Conservation (phyloP, 371 early-diverging fungal genomes). For the Saksenaea vasiformis region DNA sequence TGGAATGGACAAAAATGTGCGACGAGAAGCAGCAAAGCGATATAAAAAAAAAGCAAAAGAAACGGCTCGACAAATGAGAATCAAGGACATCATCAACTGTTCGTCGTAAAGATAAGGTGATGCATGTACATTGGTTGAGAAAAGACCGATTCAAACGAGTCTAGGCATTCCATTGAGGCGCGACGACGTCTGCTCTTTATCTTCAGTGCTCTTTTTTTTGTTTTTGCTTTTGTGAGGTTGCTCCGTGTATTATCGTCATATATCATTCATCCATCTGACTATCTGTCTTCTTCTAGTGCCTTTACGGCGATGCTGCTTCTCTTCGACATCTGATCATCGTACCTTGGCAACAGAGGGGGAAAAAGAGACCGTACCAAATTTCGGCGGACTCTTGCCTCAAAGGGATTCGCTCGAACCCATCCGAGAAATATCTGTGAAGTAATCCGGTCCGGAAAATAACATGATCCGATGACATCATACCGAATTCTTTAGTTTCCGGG, state of each 20-base stretch:
- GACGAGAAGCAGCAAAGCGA: background rate
- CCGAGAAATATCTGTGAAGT: background rate
- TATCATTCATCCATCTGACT: background rate
- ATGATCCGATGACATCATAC: too few species aligned
- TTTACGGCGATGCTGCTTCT: background rate
- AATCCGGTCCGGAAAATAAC: too few species aligned
- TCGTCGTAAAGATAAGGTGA: too few species aligned
- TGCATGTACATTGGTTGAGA: too few species aligned
- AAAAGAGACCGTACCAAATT: background rate
- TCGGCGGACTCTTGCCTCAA: background rate
- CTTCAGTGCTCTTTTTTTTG: too few species aligned
- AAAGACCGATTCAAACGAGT: too few species aligned
- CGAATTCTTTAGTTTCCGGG: too few species aligned
- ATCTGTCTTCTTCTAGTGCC: background rate
- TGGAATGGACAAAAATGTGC: background rate
- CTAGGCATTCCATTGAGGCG: too few species aligned
- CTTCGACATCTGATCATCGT: constrained; percentile 1
- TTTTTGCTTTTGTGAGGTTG: too few species aligned
- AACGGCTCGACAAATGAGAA: background rate
- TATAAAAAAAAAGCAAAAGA: background rate
- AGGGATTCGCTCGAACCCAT: background rate
- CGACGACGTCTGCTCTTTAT: too few species aligned
- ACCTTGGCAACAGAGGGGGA: constrained; percentile 1
- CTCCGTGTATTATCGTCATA: background rate
- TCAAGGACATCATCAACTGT: background rate